Percentiles rank a stretch among this genome's conserved stretches.
Evolutionary conservation across 306 rosid species (phyloP).

Genomic region (Cicer chorassanicum): DNA sequence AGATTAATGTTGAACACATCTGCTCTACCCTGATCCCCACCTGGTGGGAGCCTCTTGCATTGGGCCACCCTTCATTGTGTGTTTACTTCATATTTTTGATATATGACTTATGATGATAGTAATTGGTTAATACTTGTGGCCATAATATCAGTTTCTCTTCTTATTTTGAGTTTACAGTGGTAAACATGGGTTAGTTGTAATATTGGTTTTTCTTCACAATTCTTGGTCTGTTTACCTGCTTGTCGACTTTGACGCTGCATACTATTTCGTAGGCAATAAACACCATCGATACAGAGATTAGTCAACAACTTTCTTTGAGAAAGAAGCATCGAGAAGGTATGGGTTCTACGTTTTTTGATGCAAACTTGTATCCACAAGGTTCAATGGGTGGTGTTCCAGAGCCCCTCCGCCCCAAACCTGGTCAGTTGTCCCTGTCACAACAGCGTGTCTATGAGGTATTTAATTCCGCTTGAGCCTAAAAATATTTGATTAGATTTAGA

Average conservation of each 20-base stretch:
- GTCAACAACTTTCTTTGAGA: conserved; percentile 80
- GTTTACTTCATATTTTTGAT: background rate
- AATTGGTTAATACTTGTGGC: background rate
- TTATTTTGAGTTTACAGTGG: conserved; percentile 7
- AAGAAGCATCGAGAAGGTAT: conserved; percentile 91
- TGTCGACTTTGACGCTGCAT: conserved; percentile 26
- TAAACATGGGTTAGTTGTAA: background rate
- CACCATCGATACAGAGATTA: conserved; percentile 86
- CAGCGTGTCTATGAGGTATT: conserved; percentile 95
- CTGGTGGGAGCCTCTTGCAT: background rate
- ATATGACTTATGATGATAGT: background rate
- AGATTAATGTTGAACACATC: background rate
- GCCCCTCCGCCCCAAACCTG: conserved; percentile 97
- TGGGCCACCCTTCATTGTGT: background rate
- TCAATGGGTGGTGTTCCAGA: conserved; percentile 92
- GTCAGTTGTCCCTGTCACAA: conserved; percentile 84
- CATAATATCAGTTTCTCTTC: background rate
- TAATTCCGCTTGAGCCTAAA: conserved; percentile 25
- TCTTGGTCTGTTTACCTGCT: conserved; percentile 7
- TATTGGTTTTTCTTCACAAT: background rate
- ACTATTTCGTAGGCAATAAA: conserved; percentile 70
- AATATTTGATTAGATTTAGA: background rate
- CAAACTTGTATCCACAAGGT: conserved; percentile 79
- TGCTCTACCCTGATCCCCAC: background rate
- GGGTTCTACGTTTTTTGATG: conserved; percentile 80